These are phyloP conservation scores for Farysia itapuensis DNA, from an alignment of 1,284 basidiomycete genomes.

Conservation along the genomic window DNA sequence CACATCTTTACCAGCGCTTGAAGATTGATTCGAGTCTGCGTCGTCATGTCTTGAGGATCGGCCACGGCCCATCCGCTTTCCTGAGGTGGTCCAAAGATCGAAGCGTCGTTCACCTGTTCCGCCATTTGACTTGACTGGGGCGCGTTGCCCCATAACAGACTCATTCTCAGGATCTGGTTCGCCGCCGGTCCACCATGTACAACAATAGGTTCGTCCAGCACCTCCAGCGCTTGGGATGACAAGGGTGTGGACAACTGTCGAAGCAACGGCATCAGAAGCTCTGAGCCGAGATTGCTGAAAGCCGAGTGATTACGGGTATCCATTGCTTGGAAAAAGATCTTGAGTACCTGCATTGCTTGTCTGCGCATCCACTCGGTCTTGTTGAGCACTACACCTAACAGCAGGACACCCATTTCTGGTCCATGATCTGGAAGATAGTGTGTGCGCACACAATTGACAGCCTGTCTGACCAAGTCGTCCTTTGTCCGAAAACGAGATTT, in stretches of 20 bases:
- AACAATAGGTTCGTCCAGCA: conserved; percentile 82
- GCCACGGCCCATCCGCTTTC: conserved; percentile 55
- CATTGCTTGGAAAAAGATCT: conserved; percentile 81
- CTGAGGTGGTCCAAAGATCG: conserved; percentile 47
- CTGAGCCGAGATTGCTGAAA: conserved; percentile 75
- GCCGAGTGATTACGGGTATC: conserved; percentile 70
- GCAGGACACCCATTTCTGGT: conserved; percentile 76
- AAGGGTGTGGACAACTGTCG: conserved; percentile 82
- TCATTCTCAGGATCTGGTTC: conserved; percentile 83
- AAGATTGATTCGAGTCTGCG: conserved; percentile 49
- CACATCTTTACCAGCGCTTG: conserved; percentile 51
- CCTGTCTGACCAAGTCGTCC: conserved; percentile 90
- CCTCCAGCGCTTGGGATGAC: conserved; percentile 80
- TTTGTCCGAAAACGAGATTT: conserved; percentile 85
- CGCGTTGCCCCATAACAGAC: conserved; percentile 58
- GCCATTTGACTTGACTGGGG: conserved; percentile 10
- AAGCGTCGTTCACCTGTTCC: conserved; percentile 39
- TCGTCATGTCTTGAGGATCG: conserved; percentile 45
- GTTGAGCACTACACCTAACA: conserved; percentile 85
- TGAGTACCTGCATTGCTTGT: conserved; percentile 82
- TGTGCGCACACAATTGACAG: conserved; percentile 78
- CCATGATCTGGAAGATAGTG: conserved; percentile 69
- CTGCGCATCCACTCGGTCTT: conserved; percentile 78
- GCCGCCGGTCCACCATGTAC: conserved; percentile 74
- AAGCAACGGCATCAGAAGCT: conserved; percentile 85